Evolutionary conservation across 495 filamentous ascomycete genomes (phyloP).

Genomic region (Talaromyces trachyspermus): DNA sequence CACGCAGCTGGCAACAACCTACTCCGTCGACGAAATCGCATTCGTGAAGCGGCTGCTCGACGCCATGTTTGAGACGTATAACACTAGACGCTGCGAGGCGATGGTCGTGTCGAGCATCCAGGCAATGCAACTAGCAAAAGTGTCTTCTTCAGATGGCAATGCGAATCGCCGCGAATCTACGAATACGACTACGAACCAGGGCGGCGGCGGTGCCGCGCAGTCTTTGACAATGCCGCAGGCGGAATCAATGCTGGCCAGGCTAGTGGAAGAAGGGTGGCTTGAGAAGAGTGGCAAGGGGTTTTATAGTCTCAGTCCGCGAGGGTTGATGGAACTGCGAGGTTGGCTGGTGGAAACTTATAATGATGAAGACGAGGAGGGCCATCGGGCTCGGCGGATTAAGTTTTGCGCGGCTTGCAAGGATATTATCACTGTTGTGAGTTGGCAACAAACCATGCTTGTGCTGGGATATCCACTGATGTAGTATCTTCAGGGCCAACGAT

Average conservation of each 20-base stretch:
- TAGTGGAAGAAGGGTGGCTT: slow-evolving; percentile 81
- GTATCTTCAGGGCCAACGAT: slow-evolving; percentile 62
- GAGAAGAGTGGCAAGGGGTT: slow-evolving; percentile 62
- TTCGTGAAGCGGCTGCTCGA: slow-evolving; percentile 86
- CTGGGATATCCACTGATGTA: background rate
- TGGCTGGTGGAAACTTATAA: slow-evolving; percentile 87
- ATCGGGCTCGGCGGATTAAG: slow-evolving; percentile 58
- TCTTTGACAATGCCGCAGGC: slow-evolving; percentile 71
- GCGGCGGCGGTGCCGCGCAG: slow-evolving; percentile 36
- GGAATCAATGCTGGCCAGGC: slow-evolving; percentile 56
- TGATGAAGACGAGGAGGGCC: slow-evolving; percentile 47
- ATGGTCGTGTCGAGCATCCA: slow-evolving; percentile 73
- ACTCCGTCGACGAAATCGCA: slow-evolving; percentile 76
- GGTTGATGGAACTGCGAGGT: slow-evolving; percentile 72
- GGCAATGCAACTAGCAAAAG: slow-evolving; percentile 46
- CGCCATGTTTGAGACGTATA: slow-evolving; percentile 83
- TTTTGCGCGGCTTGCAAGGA: slow-evolving; percentile 84
- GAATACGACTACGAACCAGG: slow-evolving; percentile 26
- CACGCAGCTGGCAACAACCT: slow-evolving; percentile 80
- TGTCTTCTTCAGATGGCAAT: slow-evolving; percentile 21
- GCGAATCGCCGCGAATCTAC: slow-evolving; percentile 28
- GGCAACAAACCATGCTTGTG: background rate
- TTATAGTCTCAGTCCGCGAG: slow-evolving; percentile 67
- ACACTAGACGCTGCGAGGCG: slow-evolving; percentile 65
- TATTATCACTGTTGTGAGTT: slow-evolving; percentile 68